Conservation (phyloP, 208 protist genomes). For the Leishmania aethiopica region DNA sequence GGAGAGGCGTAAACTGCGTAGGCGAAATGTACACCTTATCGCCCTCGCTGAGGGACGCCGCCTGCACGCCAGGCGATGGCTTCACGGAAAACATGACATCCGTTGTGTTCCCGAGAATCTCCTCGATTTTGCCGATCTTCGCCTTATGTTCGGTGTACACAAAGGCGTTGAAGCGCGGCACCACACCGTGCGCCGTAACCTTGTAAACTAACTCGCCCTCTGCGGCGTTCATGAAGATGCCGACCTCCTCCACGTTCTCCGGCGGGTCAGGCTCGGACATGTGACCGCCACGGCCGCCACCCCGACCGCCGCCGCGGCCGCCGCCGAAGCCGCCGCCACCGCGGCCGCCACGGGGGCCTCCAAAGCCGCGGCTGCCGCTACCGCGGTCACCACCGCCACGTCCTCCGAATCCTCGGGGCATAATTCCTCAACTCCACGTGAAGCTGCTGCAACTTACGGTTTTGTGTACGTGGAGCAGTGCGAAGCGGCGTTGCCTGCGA, state of each 20-base stretch:
- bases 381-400: constrained; percentile 25
- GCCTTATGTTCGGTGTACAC: constrained; percentile 92
- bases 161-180: constrained; percentile 94
- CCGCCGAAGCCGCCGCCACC: constrained; percentile 41
- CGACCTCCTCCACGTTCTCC: constrained; percentile 77
- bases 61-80: constrained; percentile 82
- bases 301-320: constrained; percentile 46
- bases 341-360: constrained; percentile 44
- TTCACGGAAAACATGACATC: constrained; percentile 94
- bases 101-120: constrained; percentile 87
- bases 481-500: not conserved
- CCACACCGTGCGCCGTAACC: constrained; percentile 49
- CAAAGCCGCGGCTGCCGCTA: constrained; percentile 39
- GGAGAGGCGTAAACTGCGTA: constrained; percentile 84
- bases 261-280: constrained; percentile 83
- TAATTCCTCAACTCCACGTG: constrained; percentile 11
- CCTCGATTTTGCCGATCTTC: constrained; percentile 94
- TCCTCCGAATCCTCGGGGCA: constrained; percentile 36
- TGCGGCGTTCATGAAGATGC: constrained; percentile 86
- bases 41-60: constrained; percentile 82
- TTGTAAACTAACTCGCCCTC: constrained; percentile 92
- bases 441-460: not conserved
- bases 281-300: constrained; percentile 78
- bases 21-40: constrained; percentile 87
- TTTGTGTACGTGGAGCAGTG: not conserved